Evolutionary conservation across 805 yeast species (phyloP).

Genomic region (Pichia gijzeniarum): DNA sequence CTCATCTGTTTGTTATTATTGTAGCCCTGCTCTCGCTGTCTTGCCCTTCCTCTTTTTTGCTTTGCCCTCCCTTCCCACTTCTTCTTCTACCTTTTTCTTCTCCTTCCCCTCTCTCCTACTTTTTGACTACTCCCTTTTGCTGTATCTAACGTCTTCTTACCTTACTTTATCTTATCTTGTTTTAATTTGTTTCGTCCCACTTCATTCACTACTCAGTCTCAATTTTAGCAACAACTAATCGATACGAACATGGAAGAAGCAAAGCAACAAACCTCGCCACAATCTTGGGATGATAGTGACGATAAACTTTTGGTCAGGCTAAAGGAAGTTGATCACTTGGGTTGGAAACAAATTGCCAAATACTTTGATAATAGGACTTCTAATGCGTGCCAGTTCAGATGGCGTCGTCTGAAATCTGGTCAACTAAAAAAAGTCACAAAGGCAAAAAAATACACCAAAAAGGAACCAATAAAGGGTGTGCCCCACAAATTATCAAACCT

Average conservation of each 20-base stretch:
- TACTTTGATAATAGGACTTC: constrained; percentile 78
- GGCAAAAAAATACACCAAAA: background rate
- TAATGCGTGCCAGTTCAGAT: constrained; percentile 83
- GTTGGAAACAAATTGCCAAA: constrained; percentile 84
- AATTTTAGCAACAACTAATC: too few relatives aligned
- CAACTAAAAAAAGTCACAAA: constrained; percentile 7
- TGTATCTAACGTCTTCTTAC: too few relatives aligned
- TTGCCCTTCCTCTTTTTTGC: background rate
- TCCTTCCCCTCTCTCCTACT: background rate
- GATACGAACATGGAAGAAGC: background rate
- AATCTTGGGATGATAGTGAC: constrained; percentile 74
- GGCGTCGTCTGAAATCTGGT: constrained; percentile 55
- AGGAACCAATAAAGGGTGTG: background rate
- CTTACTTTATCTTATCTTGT: too few relatives aligned
- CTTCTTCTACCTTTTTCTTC: background rate
- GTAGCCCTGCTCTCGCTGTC: background rate
- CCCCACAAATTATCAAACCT: too few relatives aligned
- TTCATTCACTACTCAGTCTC: too few relatives aligned
- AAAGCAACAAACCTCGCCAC: constrained; percentile 14
- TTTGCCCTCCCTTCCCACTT: background rate
- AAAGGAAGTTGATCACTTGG: constrained; percentile 75
- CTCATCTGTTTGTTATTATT: background rate
- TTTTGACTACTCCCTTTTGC: too few relatives aligned
- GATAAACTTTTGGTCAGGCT: constrained; percentile 64
- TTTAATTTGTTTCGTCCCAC: too few relatives aligned